These are phyloP conservation scores for Dactylellina drechsleri DNA, from an alignment of 2,329 filamentous ascomycete species.

Conservation along the genomic window DNA sequence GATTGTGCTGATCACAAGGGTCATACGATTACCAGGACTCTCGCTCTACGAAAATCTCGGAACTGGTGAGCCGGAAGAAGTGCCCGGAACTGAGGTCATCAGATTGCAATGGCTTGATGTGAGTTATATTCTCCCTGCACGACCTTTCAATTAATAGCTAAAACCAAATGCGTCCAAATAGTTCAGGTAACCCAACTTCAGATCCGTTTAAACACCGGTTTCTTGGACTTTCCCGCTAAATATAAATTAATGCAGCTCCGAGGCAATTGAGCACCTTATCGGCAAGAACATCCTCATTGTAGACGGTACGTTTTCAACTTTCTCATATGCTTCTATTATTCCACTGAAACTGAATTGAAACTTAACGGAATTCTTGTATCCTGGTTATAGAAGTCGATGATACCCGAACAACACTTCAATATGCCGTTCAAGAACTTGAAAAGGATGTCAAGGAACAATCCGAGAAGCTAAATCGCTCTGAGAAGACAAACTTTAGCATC, in stretches of 20 bases:
- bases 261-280: conserved; percentile 85
- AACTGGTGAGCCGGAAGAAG: conserved; percentile 72
- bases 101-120: conserved; percentile 98
- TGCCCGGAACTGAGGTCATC: conserved; percentile 90
- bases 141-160: background rate
- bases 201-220: too few species aligned
- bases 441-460: conserved; percentile 90
- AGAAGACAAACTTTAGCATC: conserved; percentile 85
- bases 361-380: background rate
- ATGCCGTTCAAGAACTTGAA: conserved; percentile 89
- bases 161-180: background rate
- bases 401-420: conserved; percentile 91
- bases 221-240: background rate
- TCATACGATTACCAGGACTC: conserved; percentile 63
- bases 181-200: conserved; percentile 28
- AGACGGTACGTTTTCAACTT: conserved; percentile 66
- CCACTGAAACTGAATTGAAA: background rate
- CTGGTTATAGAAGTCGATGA: conserved; percentile 77
- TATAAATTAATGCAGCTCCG: conserved; percentile 66
- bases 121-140: conserved; percentile 59
- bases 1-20: background rate
- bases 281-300: conserved; percentile 93
- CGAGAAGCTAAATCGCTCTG: conserved; percentile 72
- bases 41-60: conserved; percentile 91
- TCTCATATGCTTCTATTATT: background rate